Evolutionary conservation across 1,284 basidiomycete species (phyloP).

Genomic region (Apiotrichum domesticum): DNA sequence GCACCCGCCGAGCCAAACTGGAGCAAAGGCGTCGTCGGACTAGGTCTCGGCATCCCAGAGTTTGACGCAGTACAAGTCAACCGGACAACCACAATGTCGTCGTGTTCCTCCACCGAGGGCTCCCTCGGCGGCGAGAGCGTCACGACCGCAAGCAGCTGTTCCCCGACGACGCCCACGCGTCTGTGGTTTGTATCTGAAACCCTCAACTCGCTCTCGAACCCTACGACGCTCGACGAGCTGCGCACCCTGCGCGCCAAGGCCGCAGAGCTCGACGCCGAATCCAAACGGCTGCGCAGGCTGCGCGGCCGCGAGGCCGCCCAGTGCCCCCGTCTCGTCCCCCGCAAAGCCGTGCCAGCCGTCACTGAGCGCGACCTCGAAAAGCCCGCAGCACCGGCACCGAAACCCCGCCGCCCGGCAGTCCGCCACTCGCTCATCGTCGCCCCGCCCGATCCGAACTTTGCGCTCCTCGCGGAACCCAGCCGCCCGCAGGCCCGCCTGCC

Average conservation of each 20-base stretch:
- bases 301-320: slow-evolving; percentile 11
- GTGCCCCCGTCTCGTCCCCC: slow-evolving; percentile 17
- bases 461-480: neutral
- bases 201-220: slow-evolving; percentile 22
- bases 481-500: neutral
- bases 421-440: slow-evolving; percentile 9
- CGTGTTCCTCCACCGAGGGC: neutral
- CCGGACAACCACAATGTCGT: neutral
- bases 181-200: slow-evolving; percentile 22
- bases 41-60: slow-evolving; percentile 21
- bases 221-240: slow-evolving; percentile 24
- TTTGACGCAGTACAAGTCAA: slow-evolving; percentile 6
- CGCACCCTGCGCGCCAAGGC: slow-evolving; percentile 21
- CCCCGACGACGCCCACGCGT: slow-evolving; percentile 12
- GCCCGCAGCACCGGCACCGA: neutral
- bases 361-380: slow-evolving; percentile 10
- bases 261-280: slow-evolving; percentile 23
- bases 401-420: slow-evolving; percentile 5
- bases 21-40: slow-evolving; percentile 12
- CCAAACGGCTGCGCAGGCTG: slow-evolving; percentile 12
- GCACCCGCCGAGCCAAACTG: slow-evolving; percentile 4
- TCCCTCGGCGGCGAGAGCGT: slow-evolving; percentile 12
- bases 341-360: slow-evolving; percentile 27
- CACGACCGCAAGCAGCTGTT: slow-evolving; percentile 1
- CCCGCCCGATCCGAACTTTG: neutral